Base-by-base conservation (phyloP, 345 rosid genomes). In the Xanthoceras sorbifolium region DNA sequence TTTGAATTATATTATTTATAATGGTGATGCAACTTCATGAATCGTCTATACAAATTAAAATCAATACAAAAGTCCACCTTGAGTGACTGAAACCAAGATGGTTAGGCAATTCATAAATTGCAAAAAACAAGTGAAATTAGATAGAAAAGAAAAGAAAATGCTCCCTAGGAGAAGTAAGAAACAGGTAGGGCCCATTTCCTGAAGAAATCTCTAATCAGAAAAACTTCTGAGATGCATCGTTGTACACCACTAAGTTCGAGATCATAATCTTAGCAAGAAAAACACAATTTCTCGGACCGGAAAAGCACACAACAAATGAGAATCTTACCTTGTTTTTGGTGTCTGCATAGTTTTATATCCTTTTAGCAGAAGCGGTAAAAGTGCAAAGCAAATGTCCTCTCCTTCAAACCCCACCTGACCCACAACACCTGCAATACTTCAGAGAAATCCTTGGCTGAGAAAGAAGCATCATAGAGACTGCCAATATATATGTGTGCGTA, bases 311-410 rank as follows among this genome's bases (percentile, higher is more conserved):
- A 28, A 70, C 38, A 69, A 72, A 75, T 29, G 55, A 34, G 61
- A 69, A 81, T 36, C 84, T 82, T 79, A 93, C 98, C 91, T 89
- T 71, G 86, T 84, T 88, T 93, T 93, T 66, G 97, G 91, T 28
- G 97, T 89, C 94, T 94, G 98, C 98, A 93, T 93, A 61, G 60
- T 78, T 83, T 71, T 81, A 75, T 66, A 75, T 76, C 42, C 71
- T 78, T 71, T 69, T 80, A 77, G 76, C 54, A 72, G 32, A 71
- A 72, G 60, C 15, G 64, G 38, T 46, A 60, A 73, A 81, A 62
- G 42, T 10, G 82, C 38, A 62, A 68, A 68, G 64, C 67, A 63
- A 61, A 66, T 40, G 71, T 67, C 31, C 76, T 75, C 81, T 83
- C 42, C 80, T 70, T 76, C 76, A 82, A 81, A 75, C 76, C 81